A percentile compares a stretch with the other conserved stretches of the same genome.
Conservation (phyloP, 768 basidiomycete genomes). For the Macrolepiota fuliginosa region DNA sequence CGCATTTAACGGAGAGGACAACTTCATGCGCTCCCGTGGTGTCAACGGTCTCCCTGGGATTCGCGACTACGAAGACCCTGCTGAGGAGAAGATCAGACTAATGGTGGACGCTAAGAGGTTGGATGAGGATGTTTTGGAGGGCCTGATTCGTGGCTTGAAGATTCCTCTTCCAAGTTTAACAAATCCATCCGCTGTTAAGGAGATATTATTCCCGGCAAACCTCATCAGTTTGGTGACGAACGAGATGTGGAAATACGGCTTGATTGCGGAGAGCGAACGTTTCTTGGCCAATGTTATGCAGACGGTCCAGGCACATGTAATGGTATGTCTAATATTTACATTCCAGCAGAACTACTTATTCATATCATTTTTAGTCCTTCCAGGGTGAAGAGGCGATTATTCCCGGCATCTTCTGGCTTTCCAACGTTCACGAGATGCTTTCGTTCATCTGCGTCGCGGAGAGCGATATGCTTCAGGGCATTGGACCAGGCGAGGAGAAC, state of each 20-base stretch:
- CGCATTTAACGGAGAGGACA: slow-evolving; percentile 82
- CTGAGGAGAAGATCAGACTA: slow-evolving; percentile 92
- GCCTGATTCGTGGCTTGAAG: slow-evolving; percentile 87
- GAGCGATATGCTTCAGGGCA: slow-evolving; percentile 96
- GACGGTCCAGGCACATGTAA: slow-evolving; percentile 93
- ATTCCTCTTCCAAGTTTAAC: slow-evolving; percentile 88
- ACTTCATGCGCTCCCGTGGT: slow-evolving; percentile 56
- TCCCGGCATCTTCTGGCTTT: slow-evolving; percentile 99
- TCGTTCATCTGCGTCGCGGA: slow-evolving; percentile 99
- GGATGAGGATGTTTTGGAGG: slow-evolving; percentile 91
- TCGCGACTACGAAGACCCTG: slow-evolving; percentile 78
- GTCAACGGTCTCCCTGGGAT: slow-evolving; percentile 69
- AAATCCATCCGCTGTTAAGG: slow-evolving; percentile 92
- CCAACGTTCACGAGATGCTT: slow-evolving; percentile 98
- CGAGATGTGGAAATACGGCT: slow-evolving; percentile 99
- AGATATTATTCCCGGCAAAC: slow-evolving; percentile 98
- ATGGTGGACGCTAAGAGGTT: slow-evolving; percentile 88
- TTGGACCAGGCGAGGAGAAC: slow-evolving; percentile 93
- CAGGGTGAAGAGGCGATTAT: slow-evolving; percentile 92
- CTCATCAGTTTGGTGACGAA: slow-evolving; percentile 97
- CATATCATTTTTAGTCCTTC: slow-evolving; percentile 58
- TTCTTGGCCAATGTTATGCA: slow-evolving; percentile 99
- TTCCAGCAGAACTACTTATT: neutral
- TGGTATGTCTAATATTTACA: slow-evolving; percentile 57
- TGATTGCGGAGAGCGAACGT: slow-evolving; percentile 94